Evolutionary conservation across 2,329 filamentous ascomycete genomes (phyloP).

Genomic region (Trichoderma cornu-damae): DNA sequence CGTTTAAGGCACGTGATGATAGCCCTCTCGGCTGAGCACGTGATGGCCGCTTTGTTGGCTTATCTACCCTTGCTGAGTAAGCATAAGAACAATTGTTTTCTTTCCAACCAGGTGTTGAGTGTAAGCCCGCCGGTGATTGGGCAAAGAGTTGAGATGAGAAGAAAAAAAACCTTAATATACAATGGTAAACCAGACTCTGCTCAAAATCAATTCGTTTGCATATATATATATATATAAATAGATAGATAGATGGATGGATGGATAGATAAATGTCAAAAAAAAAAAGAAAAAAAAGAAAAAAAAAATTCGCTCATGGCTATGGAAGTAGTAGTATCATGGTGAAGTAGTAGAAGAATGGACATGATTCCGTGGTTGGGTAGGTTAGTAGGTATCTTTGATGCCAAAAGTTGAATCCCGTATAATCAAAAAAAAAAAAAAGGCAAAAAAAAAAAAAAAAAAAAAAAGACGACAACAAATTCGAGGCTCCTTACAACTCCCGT

Average conservation of each 20-base stretch:
- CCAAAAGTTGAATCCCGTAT: slow-evolving; percentile 1
- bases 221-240: no score
- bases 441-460: not conserved
- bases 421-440: not conserved
- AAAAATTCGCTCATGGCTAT: not conserved
- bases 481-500: slow-evolving; percentile 18
- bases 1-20: slow-evolving; percentile 31
- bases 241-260: no score
- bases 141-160: no score
- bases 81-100: no score
- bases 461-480: not conserved
- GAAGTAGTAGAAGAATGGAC: not conserved
- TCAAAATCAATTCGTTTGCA: no score
- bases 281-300: no score
- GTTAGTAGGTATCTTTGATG: not conserved
- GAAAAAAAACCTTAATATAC: no score
- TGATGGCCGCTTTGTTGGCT: not conserved
- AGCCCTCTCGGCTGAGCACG: slow-evolving; percentile 22
- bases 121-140: no score
- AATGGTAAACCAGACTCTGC: no score
- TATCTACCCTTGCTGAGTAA: not conserved
- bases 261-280: no score
- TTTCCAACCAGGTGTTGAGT: no score
- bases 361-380: slow-evolving; percentile 1
- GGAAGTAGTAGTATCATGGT: not conserved